Evolutionary conservation across 2,329 filamentous ascomycete genomes (phyloP), one percentile per base, ranked within the genome.

Genomic region (Pseudogymnoascus sp.): DNA sequence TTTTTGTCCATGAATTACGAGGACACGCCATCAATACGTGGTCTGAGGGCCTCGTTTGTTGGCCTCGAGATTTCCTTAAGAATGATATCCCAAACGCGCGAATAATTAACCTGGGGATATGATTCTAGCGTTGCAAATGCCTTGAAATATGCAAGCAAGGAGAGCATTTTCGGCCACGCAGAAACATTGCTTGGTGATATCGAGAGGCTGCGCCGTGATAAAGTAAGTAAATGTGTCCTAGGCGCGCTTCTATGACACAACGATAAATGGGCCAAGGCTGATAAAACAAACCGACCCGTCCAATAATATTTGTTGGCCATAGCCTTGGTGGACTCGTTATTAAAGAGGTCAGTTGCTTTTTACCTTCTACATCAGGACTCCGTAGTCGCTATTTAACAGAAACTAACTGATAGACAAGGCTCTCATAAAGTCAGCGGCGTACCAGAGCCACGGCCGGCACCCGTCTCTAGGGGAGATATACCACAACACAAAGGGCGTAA

Each of bases 1-100:
- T 64, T 6, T 61, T 64, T 5, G 59, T 64, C 12, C 62, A 64
- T 37, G 59, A 40, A 12, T 50, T 64, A 34, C 14, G 42, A 14
- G 62, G 62, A 11, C 12, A 64, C 31, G 25, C 56, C 8, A 23
- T 61, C 8, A 18, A 25, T n/a, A 64, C 62, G 5, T 64, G 59
- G 62, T 53, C 36, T 7, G 18, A 53, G 3, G 56, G 18, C 6
- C 25, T 34, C 10, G 42, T 62, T n/a, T 64, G 62, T 11, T 61
- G 62, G 59, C 56, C 62, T 8, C 25, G 62, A 37, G 62, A 63
- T 28, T 25, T 63, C 14, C 53, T 63, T 5, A 23, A 40, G 21
- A 38, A 61, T 5, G 62, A 63, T 60, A 16, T 61, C 1, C 36
- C 53, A 18, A 60, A 63, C 25, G 40, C 38, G 14, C 31, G 62